Conservation (phyloP, 176 grass and related monocot genomes). For the Cenchrus purpureus region DNA sequence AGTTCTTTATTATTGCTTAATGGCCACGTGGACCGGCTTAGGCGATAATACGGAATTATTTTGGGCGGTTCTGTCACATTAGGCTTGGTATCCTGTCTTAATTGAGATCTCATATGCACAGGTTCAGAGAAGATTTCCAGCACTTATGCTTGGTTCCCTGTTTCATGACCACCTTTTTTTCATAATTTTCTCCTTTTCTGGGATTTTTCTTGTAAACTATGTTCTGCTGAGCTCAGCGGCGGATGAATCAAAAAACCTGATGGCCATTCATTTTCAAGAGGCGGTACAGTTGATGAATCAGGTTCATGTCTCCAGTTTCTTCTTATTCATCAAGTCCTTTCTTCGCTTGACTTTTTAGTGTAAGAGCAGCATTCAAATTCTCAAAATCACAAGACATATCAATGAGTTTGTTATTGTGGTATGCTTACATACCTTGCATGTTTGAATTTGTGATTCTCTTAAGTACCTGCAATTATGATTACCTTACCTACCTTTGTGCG, state of each 20-base stretch:
- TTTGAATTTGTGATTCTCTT: background rate
- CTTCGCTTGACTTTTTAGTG: background rate
- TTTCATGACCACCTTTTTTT: conserved; percentile 87
- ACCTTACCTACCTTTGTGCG: background rate
- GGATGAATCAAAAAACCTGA: conserved; percentile 55
- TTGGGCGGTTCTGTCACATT: too few relatives aligned
- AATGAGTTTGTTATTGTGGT: background rate
- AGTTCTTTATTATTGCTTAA: too few relatives aligned
- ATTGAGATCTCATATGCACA: conserved; percentile 50
- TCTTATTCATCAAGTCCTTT: background rate
- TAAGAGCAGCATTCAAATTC: background rate
- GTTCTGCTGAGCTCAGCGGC: conserved; percentile 74
- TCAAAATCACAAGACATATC: background rate
- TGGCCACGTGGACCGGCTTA: too few relatives aligned
- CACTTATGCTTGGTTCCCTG: conserved; percentile 48
- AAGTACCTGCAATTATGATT: background rate
- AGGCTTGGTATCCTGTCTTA: background rate
- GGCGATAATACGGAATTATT: too few relatives aligned
- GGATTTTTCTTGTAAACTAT: conserved; percentile 84
- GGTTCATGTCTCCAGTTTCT: conserved; percentile 41
- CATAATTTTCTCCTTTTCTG: conserved; percentile 80
- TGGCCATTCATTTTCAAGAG: conserved; percentile 59
- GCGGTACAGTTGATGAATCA: conserved; percentile 74
- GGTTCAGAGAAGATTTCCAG: conserved; percentile 52
- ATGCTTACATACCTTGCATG: background rate